phyloP scores from a whole-genome alignment of 2,329 filamentous ascomycete genomes.

The Macrophomina pseudophaseolina region DNA sequence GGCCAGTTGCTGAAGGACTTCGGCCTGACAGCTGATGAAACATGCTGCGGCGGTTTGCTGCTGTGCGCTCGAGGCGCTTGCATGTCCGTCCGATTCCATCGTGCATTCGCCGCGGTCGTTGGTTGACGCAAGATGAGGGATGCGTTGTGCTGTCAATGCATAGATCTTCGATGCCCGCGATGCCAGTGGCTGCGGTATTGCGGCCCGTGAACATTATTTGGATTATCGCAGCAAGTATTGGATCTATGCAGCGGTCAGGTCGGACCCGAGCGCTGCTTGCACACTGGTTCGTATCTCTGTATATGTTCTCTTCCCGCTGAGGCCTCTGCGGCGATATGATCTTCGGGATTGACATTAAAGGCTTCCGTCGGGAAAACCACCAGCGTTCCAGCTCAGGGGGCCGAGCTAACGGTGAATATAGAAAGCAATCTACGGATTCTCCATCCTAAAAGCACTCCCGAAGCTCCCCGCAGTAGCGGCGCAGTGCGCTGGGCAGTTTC shows the following conservation, averaged over 20 bases:
- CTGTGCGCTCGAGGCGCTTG: conserved; percentile 16
- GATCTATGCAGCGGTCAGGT: conserved; percentile 10
- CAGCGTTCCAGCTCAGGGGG: conserved; percentile 13
- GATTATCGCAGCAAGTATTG: conserved; percentile 16
- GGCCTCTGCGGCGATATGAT: conserved; percentile 6
- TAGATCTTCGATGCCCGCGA: neutral
- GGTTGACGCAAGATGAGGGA: conserved; percentile 24
- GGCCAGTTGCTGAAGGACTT: neutral
- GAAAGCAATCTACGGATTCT: conserved; percentile 14
- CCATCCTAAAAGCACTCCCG: conserved; percentile 1
- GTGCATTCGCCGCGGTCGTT: conserved; percentile 17
- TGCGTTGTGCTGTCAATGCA: conserved; percentile 19
- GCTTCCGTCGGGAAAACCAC: neutral
- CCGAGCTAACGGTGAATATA: conserved; percentile 8
- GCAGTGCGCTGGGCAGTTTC: conserved; percentile 8
- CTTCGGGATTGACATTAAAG: neutral
- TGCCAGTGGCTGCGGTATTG: neutral
- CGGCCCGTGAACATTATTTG: conserved; percentile 2
- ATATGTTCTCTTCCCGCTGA: conserved; percentile 3
- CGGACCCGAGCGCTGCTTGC: neutral
- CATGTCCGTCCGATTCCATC: conserved; percentile 23
- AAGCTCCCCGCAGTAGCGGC: conserved; percentile 6
- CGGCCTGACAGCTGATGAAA: conserved; percentile 24
- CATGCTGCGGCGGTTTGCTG: conserved; percentile 18
- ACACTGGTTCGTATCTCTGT: neutral